Base-by-base conservation (phyloP, 2,329 filamentous ascomycete genomes). In the Aspergillus neotritici region DNA sequence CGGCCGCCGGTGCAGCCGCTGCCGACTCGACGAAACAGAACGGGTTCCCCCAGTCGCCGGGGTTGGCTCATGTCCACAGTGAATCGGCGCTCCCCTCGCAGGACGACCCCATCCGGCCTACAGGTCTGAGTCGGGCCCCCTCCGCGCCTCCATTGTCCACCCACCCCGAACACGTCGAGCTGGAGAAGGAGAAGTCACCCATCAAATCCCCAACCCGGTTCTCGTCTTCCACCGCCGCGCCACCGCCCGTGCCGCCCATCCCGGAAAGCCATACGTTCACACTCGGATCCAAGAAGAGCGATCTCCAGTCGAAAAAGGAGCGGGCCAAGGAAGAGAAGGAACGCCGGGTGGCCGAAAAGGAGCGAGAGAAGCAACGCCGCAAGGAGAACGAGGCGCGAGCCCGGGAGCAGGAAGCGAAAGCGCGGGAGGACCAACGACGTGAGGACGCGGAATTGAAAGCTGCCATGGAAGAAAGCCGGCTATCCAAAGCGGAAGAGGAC, bases 291-390 rank as follows among this genome's bases (percentile, higher is more conserved):
- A 83, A 80, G 58, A 82, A 83, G 49, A 79, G 78, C 47, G 82
- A 78, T 60, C 76, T 75, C 51, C 78, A 78, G 28, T 80, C 80
- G 46, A 88, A 83, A 73, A 90, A 83, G 67, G 86, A 86, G 49
- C 67, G 67, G 34, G 73, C 71, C 31, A 67, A 66, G 31, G 76
- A 77, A 58, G 77, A 80, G 44, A 82, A 81, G 52, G 78, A 78
- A 35, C 71, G 73, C 37, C 79, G 78, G 55, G 70, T 63, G 11
- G 63, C 65, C 5, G 69, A 71, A 34, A 70, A 66, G 44, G 67
- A 66, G 28, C 60, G 67, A n/a, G 76, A 79, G 62, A 71, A 60
- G 53, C 74, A 77, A 50, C 72, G 72, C n/a, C 75, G 75, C 39
- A 78, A 77, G 16, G 66, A 76, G 32, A 73, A 76, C 51, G 84